Evolutionary conservation across 371 early-diverging fungal genomes (phyloP), one percentile per base, ranked within the genome.

Genomic region (Synchytrium microbalum): DNA sequence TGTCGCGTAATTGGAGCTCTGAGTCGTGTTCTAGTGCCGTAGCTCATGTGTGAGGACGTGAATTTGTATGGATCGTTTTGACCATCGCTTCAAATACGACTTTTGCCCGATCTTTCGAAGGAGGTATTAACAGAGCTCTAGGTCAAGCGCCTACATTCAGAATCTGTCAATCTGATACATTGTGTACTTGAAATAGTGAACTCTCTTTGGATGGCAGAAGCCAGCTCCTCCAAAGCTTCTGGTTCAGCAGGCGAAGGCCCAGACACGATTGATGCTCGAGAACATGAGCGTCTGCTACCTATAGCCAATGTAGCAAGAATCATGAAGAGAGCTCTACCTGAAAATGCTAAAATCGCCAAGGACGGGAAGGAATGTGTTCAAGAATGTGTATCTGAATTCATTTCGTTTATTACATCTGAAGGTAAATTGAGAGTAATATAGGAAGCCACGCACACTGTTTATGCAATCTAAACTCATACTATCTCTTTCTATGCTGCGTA

Each of bases 361-460:
- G 99, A 99, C 69, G 98, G 99, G 30, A 99, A 99, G 73, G 77
- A 99, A 71, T 90, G 93, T 64, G 91, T 99, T 24, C 96, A 97
- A 80, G 98, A 97, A 76, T 96, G 98, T 73, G 99, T 97, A 2
- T 94, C 95, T 24, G 99, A 99, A 79, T 99, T 99, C 73, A 99
- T 99, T 74, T 90, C 95, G 13, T 98, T 99, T 73, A 88, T 99
- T 60, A 98, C 99, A 25, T 95, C 95, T 71, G 98, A 97, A 75
- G 86, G 88, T 88, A 82, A 72, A 72, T 70, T 69, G 14, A 19
- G 23, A 19, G 58, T 25, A 14, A 19, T 14, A 25, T 58, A 14
- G 33, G 14, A 25, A 14, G 13, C 23, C 23, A 16, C 32, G 26
- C 60, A 23, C 14, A 14, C 23, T 51, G 23, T 51, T 51, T 51